Evolutionary conservation across 768 basidiomycete genomes (phyloP).

Genomic region (Leccinum broughii): DNA sequence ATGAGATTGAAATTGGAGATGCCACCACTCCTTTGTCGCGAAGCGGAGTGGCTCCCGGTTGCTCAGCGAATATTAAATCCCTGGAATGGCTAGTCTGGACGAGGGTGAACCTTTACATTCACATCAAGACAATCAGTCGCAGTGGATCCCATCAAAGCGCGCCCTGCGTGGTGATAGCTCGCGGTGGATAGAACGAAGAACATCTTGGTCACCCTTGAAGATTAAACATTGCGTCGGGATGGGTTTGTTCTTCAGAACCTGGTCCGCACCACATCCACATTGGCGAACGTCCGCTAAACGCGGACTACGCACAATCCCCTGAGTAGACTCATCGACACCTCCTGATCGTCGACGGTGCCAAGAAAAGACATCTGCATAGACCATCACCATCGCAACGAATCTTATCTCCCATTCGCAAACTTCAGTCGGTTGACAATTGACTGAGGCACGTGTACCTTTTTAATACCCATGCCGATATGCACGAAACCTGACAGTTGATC

Average conservation of each 20-base stretch:
- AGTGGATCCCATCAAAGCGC: neutral
- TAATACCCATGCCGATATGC: conserved; percentile 1
- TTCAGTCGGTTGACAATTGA: neutral
- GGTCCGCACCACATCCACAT: neutral
- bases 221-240: too few relatives aligned
- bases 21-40: conserved; percentile 8
- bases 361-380: neutral
- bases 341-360: conserved; percentile 10
- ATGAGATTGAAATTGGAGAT: neutral
- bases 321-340: conserved; percentile 1
- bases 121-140: neutral
- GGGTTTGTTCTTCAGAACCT: neutral
- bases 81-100: neutral
- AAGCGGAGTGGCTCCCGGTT: neutral
- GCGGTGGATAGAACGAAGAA: neutral
- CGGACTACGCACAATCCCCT: neutral
- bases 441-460: neutral
- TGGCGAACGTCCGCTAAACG: neutral
- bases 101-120: neutral
- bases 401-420: neutral
- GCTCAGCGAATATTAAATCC: neutral
- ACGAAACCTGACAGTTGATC: conserved; percentile 4
- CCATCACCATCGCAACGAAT: conserved; percentile 21
- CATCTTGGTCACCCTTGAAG: neutral
- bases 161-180: neutral